These are phyloP conservation scores for Alternaria gansuensis DNA, from an alignment of 2,329 filamentous ascomycete genomes.

Conservation along the genomic window DNA sequence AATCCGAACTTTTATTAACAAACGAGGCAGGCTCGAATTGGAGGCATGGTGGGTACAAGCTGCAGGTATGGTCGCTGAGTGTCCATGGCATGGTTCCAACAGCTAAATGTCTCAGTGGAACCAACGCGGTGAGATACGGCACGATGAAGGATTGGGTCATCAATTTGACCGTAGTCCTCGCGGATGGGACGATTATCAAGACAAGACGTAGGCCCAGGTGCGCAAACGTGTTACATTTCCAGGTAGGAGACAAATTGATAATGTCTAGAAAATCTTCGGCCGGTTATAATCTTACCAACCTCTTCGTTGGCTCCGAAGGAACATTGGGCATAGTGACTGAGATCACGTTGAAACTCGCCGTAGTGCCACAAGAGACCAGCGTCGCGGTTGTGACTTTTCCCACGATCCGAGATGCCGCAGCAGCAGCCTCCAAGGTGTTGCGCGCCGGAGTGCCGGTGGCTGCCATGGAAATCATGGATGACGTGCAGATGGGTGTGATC, in stretches of 20 bases:
- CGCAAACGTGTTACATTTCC: slow-evolving; percentile 21
- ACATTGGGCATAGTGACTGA: slow-evolving; percentile 84
- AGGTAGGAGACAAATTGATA: background rate
- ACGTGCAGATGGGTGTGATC: slow-evolving; percentile 85
- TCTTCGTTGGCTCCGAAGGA: slow-evolving; percentile 84
- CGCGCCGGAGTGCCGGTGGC: slow-evolving; percentile 76
- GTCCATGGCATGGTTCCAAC: background rate
- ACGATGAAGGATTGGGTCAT: slow-evolving; percentile 92
- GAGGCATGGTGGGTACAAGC: slow-evolving; percentile 84
- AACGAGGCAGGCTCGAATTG: slow-evolving; percentile 70
- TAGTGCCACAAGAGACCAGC: slow-evolving; percentile 77
- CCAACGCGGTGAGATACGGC: slow-evolving; percentile 81
- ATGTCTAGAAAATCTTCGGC: slow-evolving; percentile 72
- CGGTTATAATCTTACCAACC: slow-evolving; percentile 81
- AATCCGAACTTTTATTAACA: slow-evolving; percentile 33
- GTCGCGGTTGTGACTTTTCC: slow-evolving; percentile 85
- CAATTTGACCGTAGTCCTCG: slow-evolving; percentile 80
- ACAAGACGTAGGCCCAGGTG: slow-evolving; percentile 75
- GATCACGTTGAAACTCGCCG: slow-evolving; percentile 80
- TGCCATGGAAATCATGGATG: slow-evolving; percentile 87
- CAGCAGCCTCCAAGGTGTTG: slow-evolving; percentile 78
- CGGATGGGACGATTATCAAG: slow-evolving; percentile 81
- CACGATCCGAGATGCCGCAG: slow-evolving; percentile 76
- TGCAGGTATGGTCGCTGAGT: slow-evolving; percentile 49
- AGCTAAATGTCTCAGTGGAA: slow-evolving; percentile 64